Evolutionary conservation across 306 rosid species (phyloP), one percentile per base, ranked within the genome.

Genomic region (Cucumis cinereus): DNA sequence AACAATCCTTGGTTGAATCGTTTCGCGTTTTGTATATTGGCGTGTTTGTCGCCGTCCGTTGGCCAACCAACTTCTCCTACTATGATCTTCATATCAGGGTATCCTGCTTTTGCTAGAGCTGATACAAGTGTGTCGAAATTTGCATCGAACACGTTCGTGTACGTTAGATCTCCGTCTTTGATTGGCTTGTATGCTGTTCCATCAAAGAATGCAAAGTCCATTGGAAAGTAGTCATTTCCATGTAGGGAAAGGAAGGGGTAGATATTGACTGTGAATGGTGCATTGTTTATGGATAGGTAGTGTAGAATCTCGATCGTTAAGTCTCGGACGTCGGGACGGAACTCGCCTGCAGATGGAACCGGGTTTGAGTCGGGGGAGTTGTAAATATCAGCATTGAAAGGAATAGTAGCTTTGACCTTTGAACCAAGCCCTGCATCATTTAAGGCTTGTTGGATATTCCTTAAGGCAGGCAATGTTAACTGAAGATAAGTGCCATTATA

Each of bases 61-160:
- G 98, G 96, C 98, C 98, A 92, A 38, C 98, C 98, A 8, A 92
- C 90, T 80, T 92, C 98, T 60, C 98, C 98, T 47, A 92, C 84
- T 14, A 88, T 49, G 79, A 92, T 77, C 53, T 80, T 49, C 83
- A 86, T 84, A 20, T 90, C 91, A 17, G 91, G 93, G 80, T 80
- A 92, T 28, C 98, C 98, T 11, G 91, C 91, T 78, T 79, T 88
- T 35, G 73, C 61, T 54, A 92, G 56, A 49, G 96, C 96, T 77
- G 87, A 86, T 47, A 86, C 74, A 26, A 92, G 90, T 8, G 98
- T 92, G 68, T 92, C 98, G 14, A 87, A 78, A 59, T 90, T 92
- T 41, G 98, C 98, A 66, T 92, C 98, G 56, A 92, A 90, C 52
- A 89, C 96, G n/a, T 92, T 92, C 67, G 90, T 88, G 86, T 92